phyloP scores from a whole-genome alignment of 768 basidiomycete species.

The Xanthoconium stramineum region DNA sequence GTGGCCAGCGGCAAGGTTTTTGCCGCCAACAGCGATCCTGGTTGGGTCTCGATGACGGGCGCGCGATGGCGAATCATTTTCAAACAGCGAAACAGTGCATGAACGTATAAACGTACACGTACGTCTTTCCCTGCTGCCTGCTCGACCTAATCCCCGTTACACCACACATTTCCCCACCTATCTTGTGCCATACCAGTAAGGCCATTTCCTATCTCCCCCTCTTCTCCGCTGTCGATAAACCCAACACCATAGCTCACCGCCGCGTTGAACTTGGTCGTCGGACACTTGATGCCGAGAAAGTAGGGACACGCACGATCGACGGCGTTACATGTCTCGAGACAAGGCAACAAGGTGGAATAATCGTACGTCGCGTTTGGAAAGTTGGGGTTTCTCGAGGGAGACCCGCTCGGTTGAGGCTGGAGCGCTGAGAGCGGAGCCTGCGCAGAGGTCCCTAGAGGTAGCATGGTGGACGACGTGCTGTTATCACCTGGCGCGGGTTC shows the following conservation, averaged over 20 bases:
- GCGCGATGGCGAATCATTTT: too few relatives aligned
- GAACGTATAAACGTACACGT: too few relatives aligned
- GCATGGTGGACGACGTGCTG: conserved; percentile 6
- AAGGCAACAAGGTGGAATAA: conserved; percentile 71
- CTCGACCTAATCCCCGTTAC: conserved; percentile 39
- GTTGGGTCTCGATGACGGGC: too few relatives aligned
- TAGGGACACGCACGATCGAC: conserved; percentile 76
- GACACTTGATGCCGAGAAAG: conserved; percentile 70
- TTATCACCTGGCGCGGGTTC: conserved; percentile 42
- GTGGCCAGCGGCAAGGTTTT: too few relatives aligned
- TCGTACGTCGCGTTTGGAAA: conserved; percentile 42
- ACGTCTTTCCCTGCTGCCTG: too few relatives aligned
- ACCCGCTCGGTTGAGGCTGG: conserved; percentile 38
- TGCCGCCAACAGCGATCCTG: too few relatives aligned
- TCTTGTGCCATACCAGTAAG: conserved; percentile 57
- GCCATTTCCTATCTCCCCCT: conserved; percentile 47
- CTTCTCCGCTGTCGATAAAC: conserved; percentile 54
- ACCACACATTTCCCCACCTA: conserved; percentile 75
- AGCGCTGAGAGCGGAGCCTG: conserved; percentile 51
- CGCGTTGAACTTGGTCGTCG: conserved; percentile 58
- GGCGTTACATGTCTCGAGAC: conserved; percentile 72
- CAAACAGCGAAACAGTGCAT: too few relatives aligned
- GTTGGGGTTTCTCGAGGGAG: conserved; percentile 41
- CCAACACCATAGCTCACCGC: conserved; percentile 72
- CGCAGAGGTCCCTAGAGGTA: conserved; percentile 17